Evolutionary conservation across 306 rosid genomes (phyloP).

Genomic region (Gleditsia sinensis): DNA sequence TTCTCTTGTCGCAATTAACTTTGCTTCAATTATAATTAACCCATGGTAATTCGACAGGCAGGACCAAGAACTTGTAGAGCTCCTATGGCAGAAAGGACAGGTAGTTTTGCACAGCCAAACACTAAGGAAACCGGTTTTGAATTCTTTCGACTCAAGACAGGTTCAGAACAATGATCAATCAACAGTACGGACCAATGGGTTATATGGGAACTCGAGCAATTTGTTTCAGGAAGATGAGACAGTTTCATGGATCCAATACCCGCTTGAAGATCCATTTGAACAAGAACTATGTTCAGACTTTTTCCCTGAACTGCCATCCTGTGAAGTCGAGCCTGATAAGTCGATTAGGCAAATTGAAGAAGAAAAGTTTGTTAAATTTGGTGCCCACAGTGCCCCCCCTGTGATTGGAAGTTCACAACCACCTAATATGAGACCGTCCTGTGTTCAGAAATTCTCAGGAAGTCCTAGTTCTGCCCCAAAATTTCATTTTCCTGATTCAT

Average conservation of each 20-base stretch:
- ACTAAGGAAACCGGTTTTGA: conserved; percentile 39
- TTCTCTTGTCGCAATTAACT: conserved; percentile 19
- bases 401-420: conserved; percentile 31
- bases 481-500: conserved; percentile 46
- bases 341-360: conserved; percentile 53
- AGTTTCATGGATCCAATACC: conserved; percentile 65
- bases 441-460: conserved; percentile 32
- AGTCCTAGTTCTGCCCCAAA: conserved; percentile 64
- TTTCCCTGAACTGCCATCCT: conserved; percentile 54
- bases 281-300: conserved; percentile 60
- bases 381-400: conserved; percentile 35
- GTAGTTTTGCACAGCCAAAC: conserved; percentile 77
- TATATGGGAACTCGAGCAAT: conserved; percentile 49
- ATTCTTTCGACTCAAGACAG: conserved; percentile 48
- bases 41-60: conserved; percentile 54
- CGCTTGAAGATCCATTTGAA: conserved; percentile 67
- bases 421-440: conserved; percentile 35
- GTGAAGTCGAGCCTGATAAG: conserved; percentile 53
- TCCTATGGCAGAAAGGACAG: conserved; percentile 83
- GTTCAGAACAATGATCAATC: conserved; percentile 57
- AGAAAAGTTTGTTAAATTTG: conserved; percentile 44
- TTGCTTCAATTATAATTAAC: conserved; percentile 12
- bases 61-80: conserved; percentile 75
- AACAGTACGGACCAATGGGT: conserved; percentile 37
- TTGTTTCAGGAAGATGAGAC: conserved; percentile 65